phyloP scores from a whole-genome alignment of 2,329 filamentous ascomycete genomes.

The Cordyceps militaris region DNA sequence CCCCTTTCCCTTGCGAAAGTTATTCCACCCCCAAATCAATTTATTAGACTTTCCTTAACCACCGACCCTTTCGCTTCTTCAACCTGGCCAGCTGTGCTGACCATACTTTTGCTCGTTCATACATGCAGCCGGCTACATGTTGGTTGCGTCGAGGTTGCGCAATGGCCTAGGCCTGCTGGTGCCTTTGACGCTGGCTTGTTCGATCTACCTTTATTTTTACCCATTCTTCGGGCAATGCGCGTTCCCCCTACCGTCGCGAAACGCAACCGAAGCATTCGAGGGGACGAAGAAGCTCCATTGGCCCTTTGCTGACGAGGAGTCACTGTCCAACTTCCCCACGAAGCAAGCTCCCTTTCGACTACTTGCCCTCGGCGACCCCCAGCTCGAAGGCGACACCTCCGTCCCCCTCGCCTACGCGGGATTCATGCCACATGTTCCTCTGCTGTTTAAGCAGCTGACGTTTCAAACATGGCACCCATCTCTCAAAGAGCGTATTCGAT shows the following conservation, averaged over 20 bases:
- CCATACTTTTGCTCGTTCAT: constrained; percentile 5
- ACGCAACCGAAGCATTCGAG: constrained; percentile 27
- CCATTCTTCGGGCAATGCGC: constrained; percentile 72
- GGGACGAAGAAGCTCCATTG: constrained; percentile 36
- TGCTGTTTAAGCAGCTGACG: constrained; percentile 39
- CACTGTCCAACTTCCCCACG: constrained; percentile 19
- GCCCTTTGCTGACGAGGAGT: constrained; percentile 24
- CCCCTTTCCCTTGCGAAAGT: constrained; percentile 1
- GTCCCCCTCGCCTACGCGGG: constrained; percentile 55
- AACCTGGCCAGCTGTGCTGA: constrained; percentile 10
- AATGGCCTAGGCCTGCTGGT: constrained; percentile 45
- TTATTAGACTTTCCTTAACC: constrained; percentile 7
- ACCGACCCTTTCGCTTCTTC: neutral
- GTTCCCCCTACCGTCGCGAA: constrained; percentile 55
- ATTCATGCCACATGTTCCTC: constrained; percentile 46
- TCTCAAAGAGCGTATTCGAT: constrained; percentile 45
- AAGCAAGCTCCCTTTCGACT: constrained; percentile 70
- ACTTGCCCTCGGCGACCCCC: constrained; percentile 82
- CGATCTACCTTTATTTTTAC: constrained; percentile 80
- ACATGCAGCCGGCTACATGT: constrained; percentile 42
- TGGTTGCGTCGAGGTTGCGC: constrained; percentile 46
- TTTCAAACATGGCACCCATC: constrained; percentile 39
- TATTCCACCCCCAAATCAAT: neutral
- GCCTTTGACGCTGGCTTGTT: constrained; percentile 62
- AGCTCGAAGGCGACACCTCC: constrained; percentile 86